Conservation (phyloP, 2,329 filamentous ascomycete species). For the Hypomyces rosellus region DNA sequence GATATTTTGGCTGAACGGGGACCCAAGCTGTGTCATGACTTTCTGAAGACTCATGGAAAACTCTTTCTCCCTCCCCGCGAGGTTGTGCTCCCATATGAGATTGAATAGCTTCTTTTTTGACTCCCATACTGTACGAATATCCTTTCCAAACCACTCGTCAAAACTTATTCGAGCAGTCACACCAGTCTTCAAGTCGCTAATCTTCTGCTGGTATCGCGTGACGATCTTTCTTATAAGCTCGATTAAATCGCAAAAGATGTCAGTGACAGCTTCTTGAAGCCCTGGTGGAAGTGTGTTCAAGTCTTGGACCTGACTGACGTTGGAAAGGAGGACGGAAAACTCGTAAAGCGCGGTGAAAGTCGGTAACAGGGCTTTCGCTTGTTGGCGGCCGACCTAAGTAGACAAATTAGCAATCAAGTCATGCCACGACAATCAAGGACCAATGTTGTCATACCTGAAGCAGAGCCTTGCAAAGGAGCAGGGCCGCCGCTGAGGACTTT, state of each 20-base stretch:
- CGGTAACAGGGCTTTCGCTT: slow-evolving; percentile 31
- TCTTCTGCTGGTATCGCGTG: slow-evolving; percentile 28
- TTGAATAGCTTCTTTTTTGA: slow-evolving; percentile 27
- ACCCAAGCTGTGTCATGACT: slow-evolving; percentile 22
- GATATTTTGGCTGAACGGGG: slow-evolving; percentile 22
- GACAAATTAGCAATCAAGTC: slow-evolving; percentile 29
- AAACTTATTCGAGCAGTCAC: slow-evolving; percentile 27
- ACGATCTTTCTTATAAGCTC: slow-evolving; percentile 29
- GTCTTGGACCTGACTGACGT: slow-evolving; percentile 26
- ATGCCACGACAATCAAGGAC: slow-evolving; percentile 30
- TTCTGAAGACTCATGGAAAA: slow-evolving; percentile 21
- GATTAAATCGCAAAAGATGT: slow-evolving; percentile 31
- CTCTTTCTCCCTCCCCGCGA: slow-evolving; percentile 18
- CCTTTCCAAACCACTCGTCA: slow-evolving; percentile 28
- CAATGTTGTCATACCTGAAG: slow-evolving; percentile 12
- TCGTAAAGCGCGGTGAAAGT: slow-evolving; percentile 35
- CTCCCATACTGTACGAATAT: slow-evolving; percentile 30
- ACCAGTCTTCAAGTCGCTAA: slow-evolving; percentile 23
- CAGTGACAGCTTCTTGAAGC: slow-evolving; percentile 22
- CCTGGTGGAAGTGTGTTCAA: no score
- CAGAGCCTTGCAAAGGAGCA: slow-evolving; percentile 12
- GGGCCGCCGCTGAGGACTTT: slow-evolving; percentile 1
- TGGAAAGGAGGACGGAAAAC: slow-evolving; percentile 31
- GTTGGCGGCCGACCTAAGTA: slow-evolving; percentile 30
- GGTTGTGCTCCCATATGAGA: slow-evolving; percentile 29